phyloP scores from a whole-genome alignment of 2,329 filamentous ascomycete species.

The Acrodontium crateriforme region DNA sequence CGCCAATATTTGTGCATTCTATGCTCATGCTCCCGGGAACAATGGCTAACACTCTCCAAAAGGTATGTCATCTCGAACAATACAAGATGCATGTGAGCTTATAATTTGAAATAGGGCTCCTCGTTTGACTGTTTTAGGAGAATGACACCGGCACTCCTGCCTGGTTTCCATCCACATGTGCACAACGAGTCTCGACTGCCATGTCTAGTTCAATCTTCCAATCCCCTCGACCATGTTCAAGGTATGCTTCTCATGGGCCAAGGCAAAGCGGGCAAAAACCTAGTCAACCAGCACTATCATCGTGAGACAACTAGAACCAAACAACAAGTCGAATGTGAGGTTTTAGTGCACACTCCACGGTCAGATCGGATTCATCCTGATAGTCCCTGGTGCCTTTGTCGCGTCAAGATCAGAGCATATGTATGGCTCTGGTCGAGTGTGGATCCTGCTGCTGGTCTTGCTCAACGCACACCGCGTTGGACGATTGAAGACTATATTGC shows the following conservation, averaged over 20 bases:
- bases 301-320: constrained; percentile 6
- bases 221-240: constrained; percentile 10
- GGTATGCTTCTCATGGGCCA: constrained; percentile 18
- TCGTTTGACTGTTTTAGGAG: constrained; percentile 1
- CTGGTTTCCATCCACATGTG: constrained; percentile 11
- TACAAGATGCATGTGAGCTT: background rate
- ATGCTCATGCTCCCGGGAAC: constrained; percentile 38
- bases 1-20: constrained; percentile 38
- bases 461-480: constrained; percentile 7
- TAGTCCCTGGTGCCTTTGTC: constrained; percentile 7
- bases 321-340: constrained; percentile 13
- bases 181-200: constrained; percentile 9
- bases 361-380: constrained; percentile 1
- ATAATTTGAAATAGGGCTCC: background rate
- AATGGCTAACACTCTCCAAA: constrained; percentile 18
- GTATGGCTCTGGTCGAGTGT: constrained; percentile 8
- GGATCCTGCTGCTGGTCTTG: constrained; percentile 2
- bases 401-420: constrained; percentile 9
- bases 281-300: constrained; percentile 15
- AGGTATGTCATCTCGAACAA: constrained; percentile 4
- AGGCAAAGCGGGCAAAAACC: constrained; percentile 7
- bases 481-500: constrained; percentile 12
- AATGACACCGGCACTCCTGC: constrained; percentile 17
- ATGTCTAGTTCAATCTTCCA: constrained; percentile 9
- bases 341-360: constrained; percentile 3